These are phyloP conservation scores for Diaporthe amygdali DNA, from an alignment of 2,329 filamentous ascomycete species.

Conservation along the genomic window DNA sequence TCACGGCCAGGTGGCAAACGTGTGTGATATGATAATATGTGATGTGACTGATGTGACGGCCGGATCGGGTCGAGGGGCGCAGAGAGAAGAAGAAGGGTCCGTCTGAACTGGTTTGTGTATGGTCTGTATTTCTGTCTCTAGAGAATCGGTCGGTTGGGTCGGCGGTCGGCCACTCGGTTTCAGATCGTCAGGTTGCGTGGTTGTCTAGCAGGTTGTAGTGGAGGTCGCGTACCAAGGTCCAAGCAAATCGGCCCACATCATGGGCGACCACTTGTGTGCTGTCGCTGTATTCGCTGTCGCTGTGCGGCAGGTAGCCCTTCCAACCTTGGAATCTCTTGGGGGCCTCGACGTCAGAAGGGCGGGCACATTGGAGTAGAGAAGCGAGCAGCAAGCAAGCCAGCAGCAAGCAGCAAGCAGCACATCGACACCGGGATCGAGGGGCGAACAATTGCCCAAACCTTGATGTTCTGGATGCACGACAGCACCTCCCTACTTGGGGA, in stretches of 20 bases:
- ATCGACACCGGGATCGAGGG: constrained; percentile 11
- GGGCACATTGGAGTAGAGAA: background rate
- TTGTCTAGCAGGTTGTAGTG: background rate
- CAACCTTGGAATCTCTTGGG: constrained; percentile 1
- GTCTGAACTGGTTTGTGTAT: too few relatives aligned
- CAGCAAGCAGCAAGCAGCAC: background rate
- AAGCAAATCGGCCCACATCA: background rate
- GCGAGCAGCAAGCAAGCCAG: background rate
- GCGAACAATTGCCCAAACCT: background rate
- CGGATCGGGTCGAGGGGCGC: background rate
- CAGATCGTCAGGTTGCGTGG: constrained; percentile 4
- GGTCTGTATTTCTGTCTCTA: too few relatives aligned
- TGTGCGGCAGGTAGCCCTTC: background rate
- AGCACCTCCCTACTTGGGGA: background rate
- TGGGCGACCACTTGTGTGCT: background rate
- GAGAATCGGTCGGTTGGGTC: background rate
- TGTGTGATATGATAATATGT: background rate
- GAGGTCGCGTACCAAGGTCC: background rate
- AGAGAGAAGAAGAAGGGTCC: background rate
- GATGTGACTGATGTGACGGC: background rate
- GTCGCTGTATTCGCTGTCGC: background rate
- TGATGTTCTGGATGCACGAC: background rate
- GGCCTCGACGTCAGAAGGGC: constrained; percentile 5
- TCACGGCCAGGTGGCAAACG: too few relatives aligned
- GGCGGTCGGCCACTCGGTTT: constrained; percentile 4